Percentiles rank a stretch among this genome's conserved stretches.
Conservation (phyloP, 2,329 filamentous ascomycete genomes). For the Phialocephala subalpina region DNA sequence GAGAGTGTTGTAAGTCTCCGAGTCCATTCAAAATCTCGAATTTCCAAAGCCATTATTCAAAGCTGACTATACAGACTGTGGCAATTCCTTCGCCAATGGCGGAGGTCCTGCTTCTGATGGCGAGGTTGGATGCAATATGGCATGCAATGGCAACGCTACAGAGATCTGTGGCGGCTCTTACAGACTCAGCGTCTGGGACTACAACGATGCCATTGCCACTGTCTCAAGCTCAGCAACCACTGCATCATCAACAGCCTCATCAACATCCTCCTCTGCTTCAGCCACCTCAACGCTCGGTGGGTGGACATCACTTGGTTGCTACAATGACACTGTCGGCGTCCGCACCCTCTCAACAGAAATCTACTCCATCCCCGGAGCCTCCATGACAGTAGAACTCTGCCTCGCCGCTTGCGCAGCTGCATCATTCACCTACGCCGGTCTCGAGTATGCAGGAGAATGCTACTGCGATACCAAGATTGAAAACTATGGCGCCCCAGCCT, state of each 20-base stretch:
- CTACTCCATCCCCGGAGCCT: slow-evolving; percentile 27
- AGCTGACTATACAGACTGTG: slow-evolving; percentile 25
- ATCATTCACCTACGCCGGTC: slow-evolving; percentile 41
- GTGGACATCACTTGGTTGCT: slow-evolving; percentile 36
- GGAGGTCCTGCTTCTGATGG: slow-evolving; percentile 31
- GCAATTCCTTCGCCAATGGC: slow-evolving; percentile 30
- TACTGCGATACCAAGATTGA: slow-evolving; percentile 33
- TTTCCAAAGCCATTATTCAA: too few relatives aligned
- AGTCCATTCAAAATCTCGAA: too few relatives aligned
- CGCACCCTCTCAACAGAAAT: slow-evolving; percentile 29
- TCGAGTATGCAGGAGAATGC: slow-evolving; percentile 44
- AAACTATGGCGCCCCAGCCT: slow-evolving; percentile 16
- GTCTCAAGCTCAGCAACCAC: not conserved
- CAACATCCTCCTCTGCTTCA: slow-evolving; percentile 16
- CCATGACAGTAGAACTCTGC: slow-evolving; percentile 35
- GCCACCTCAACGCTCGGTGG: slow-evolving; percentile 16
- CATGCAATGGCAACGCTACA: slow-evolving; percentile 37
- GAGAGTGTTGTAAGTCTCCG: slow-evolving; percentile 30
- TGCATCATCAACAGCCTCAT: not conserved
- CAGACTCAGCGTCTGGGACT: slow-evolving; percentile 20
- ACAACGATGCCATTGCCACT: slow-evolving; percentile 3
- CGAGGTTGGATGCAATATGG: slow-evolving; percentile 37
- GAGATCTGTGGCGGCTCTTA: slow-evolving; percentile 38
- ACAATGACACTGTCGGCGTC: slow-evolving; percentile 32
- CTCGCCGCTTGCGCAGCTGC: slow-evolving; percentile 44